Evolutionary conservation across 176 grass and related monocot species (phyloP), one percentile per base, ranked within the genome.

Genomic region (Oryza rufipogon): DNA sequence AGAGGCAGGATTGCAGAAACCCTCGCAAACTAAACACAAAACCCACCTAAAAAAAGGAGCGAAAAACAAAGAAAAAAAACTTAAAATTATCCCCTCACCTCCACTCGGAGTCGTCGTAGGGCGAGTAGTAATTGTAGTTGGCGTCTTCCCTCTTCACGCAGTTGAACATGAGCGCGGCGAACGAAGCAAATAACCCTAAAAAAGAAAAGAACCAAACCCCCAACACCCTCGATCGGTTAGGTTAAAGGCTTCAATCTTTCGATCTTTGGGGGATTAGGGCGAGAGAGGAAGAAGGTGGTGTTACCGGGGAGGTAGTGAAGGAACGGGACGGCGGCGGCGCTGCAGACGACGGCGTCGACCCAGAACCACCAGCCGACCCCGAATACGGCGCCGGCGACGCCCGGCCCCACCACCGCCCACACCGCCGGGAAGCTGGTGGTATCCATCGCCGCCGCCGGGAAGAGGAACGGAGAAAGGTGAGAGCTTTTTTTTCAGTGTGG

Each of bases 341-440:
- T 97, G 71, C 95, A 97, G 81, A 92, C 90, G 71, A 97, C 92
- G 72, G 95, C 88, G 74, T 97, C 90, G 90, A 94, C 90, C 95
- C 92, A 97, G 66, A 97, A 91, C 95, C 92, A 94, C 95, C 95
- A 97, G 0, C 84, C 95, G 3, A 79, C 90, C 12, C 90, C 95
- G 70, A 97, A 97, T 6, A 97, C 86, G 26, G 92, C 92, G 33
- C 92, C 92, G 36, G 95, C 70, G 63, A 97, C 9, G 2, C 92
- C 90, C 7, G 92, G 95, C 4, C 86, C 92, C 26, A 89, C 51
- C 70, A 87, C 48, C 34, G 52, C 81, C 95, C 90, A 97, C 74
- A 90, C 58, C 39, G 86, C 76, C 16, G 76, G 74, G 25, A 94
- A 33, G 68, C 87, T 92, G 77, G 80, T 79, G 79, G 25, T 86